phyloP scores from a whole-genome alignment of 495 filamentous ascomycete species.

The Trypethelium eluteriae region DNA sequence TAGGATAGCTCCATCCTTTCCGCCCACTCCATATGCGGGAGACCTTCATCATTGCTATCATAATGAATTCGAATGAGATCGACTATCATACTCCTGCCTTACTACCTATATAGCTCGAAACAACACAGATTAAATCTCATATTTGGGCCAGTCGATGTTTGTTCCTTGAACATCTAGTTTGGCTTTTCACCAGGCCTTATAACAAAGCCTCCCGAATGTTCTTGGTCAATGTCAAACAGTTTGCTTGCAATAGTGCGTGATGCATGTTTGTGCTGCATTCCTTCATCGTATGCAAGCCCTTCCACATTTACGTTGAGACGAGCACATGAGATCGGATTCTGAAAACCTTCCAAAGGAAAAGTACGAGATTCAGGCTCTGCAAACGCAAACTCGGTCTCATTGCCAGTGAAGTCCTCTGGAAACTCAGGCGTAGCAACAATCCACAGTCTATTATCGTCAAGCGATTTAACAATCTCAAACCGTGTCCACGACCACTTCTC shows the following conservation, averaged over 20 bases:
- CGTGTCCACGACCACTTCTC: not conserved
- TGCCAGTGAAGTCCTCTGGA: too few species aligned
- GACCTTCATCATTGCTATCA: not conserved
- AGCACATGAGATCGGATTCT: not conserved
- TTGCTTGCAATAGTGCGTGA: not conserved
- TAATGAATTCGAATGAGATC: not conserved
- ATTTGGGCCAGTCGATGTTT: not conserved
- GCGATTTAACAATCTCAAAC: not conserved
- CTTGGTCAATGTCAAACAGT: not conserved
- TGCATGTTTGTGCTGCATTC: not conserved
- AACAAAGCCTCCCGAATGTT: not conserved
- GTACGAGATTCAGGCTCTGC: not conserved
- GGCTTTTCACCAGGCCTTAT: not conserved
- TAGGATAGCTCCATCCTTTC: slow-evolving; percentile 10
- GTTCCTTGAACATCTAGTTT: not conserved
- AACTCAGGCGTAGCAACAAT: not conserved
- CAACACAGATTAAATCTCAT: not conserved
- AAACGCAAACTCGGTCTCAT: not conserved
- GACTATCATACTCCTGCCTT: not conserved
- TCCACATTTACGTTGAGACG: not conserved
- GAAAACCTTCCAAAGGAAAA: slow-evolving; percentile 3
- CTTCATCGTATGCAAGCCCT: not conserved
- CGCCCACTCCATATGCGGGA: not conserved
- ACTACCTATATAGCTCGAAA: not conserved
- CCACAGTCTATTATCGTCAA: not conserved